Conservation (phyloP, 116 monocot genomes). For the Iris pallida region DNA sequence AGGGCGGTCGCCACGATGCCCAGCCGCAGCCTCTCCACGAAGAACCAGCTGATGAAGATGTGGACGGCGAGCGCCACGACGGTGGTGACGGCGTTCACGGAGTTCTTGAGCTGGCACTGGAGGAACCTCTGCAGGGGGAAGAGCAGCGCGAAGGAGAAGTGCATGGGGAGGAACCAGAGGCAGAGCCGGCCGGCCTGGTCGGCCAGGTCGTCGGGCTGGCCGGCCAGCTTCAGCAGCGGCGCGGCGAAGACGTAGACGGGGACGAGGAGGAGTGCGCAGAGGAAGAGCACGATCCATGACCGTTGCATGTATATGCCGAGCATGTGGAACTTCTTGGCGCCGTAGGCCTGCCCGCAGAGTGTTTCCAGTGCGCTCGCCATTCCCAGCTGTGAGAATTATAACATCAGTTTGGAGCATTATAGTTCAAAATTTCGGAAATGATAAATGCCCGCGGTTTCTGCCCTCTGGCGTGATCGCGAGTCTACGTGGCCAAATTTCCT, state of each 20-base stretch:
- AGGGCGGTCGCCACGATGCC: constrained; percentile 15
- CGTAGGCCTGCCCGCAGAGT: constrained; percentile 59
- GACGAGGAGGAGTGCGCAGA: constrained; percentile 14
- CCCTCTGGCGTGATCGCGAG: too few relatives aligned
- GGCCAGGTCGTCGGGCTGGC: constrained; percentile 15
- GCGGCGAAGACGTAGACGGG: constrained; percentile 23
- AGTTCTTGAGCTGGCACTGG: constrained; percentile 32
- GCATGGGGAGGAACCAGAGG: constrained; percentile 29
- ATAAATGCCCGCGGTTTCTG: too few relatives aligned
- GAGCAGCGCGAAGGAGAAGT: constrained; percentile 19
- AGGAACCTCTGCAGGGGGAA: constrained; percentile 31
- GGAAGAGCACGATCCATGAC: constrained; percentile 30
- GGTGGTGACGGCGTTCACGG: constrained; percentile 12
- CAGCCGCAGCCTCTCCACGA: constrained; percentile 10
- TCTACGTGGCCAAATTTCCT: too few relatives aligned
- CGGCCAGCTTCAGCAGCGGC: constrained; percentile 15
- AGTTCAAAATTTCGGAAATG: too few relatives aligned
- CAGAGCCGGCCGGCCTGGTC: constrained; percentile 16
- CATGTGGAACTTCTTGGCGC: constrained; percentile 40
- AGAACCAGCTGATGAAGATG: constrained; percentile 22
- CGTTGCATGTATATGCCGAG: constrained; percentile 40
- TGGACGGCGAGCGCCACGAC: constrained; percentile 18
- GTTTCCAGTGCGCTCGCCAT: constrained; percentile 65
- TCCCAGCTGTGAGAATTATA: constrained; percentile 45
- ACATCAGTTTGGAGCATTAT: too few relatives aligned